phyloP scores from a whole-genome alignment of 352 stramenopile genomes.

The Globisporangium takayamanum region DNA sequence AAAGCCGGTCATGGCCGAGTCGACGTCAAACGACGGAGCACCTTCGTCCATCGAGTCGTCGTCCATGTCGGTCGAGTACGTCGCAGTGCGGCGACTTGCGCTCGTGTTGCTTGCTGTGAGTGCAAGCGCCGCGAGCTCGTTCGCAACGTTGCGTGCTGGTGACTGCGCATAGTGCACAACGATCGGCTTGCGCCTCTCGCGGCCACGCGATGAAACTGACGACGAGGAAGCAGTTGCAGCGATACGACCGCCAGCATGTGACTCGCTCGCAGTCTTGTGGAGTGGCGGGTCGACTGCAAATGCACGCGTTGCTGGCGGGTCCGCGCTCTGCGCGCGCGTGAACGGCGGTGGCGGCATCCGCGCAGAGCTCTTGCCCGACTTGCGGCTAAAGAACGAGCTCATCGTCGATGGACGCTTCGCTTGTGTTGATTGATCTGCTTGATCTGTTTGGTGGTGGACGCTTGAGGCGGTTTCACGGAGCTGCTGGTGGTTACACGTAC shows the following conservation, averaged over 20 bases:
- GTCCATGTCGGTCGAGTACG: slow-evolving; percentile 10
- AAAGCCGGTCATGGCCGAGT: slow-evolving; percentile 19
- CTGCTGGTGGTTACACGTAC: no score
- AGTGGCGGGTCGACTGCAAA: neutral
- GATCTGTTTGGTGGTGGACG: neutral
- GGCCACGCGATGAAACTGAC: slow-evolving; percentile 16
- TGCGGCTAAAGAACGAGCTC: slow-evolving; percentile 12
- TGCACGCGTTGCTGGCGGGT: neutral
- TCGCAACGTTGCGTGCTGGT: slow-evolving; percentile 2
- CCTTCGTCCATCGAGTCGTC: slow-evolving; percentile 1
- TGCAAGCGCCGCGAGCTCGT: neutral
- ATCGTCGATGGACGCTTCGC: neutral
- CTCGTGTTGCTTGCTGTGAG: slow-evolving; percentile 4
- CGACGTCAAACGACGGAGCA: slow-evolving; percentile 12
- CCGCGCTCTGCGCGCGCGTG: slow-evolving; percentile 6
- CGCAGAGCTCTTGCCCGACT: slow-evolving; percentile 4
- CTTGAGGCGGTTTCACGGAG: no score
- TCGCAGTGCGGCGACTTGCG: neutral
- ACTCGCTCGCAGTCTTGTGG: slow-evolving; percentile 4
- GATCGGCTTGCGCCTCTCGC: slow-evolving; percentile 22
- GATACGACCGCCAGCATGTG: neutral
- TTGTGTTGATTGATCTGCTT: neutral
- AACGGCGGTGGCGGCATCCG: slow-evolving; percentile 2
- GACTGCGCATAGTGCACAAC: slow-evolving; percentile 27
- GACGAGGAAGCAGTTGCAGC: neutral